Evolutionary conservation across 345 rosid genomes (phyloP), one percentile per base, ranked within the genome.

Genomic region (Eutrema japonicum): DNA sequence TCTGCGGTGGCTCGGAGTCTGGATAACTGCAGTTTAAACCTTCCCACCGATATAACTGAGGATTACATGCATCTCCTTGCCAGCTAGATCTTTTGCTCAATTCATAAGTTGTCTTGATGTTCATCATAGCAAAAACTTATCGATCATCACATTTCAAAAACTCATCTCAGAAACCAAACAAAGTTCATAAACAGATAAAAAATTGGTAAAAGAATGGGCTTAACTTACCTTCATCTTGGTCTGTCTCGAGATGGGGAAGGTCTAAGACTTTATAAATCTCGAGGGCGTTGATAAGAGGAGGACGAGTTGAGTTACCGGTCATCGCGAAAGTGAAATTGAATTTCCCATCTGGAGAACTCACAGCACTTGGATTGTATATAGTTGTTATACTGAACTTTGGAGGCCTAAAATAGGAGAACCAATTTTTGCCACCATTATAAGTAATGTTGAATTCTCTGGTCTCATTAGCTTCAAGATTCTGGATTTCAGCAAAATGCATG

Each of bases 1-100:
- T 78, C 8, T 76, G 78, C 0, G 79, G 82, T 42, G 77, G 52
- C 37, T 69, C 64, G 0, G 45, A 38, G 38, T 32, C 33, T 12
- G 9, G 29, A 45, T 72, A 64, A 70, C 68, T 73, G 62, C 88
- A 86, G 27, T 77, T 69, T 32, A 86, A 46, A 42, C 90, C 86
- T 14, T 81, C 65, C 88, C 88, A 84, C 11, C 8, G 4, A 63
- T 67, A 73, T 8, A 2, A 43, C 42, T 3, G 2, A 30, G 83
- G 85, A 43, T 32, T 33, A 29, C 85, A 81, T 48, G 88, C 86
- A 82, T 86, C 90, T 67, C 90, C 90, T 70, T 77, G 78, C 88
- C 85, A 86, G 53, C 71, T 74, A 32, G 46, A 5, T 4, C n/a
- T 78, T 26, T 49, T 50, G 8, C 9, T 72, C 46, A 84, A n/a